phyloP scores from a whole-genome alignment of 2,329 filamentous ascomycete species.

The Xylariaceae sp. region DNA sequence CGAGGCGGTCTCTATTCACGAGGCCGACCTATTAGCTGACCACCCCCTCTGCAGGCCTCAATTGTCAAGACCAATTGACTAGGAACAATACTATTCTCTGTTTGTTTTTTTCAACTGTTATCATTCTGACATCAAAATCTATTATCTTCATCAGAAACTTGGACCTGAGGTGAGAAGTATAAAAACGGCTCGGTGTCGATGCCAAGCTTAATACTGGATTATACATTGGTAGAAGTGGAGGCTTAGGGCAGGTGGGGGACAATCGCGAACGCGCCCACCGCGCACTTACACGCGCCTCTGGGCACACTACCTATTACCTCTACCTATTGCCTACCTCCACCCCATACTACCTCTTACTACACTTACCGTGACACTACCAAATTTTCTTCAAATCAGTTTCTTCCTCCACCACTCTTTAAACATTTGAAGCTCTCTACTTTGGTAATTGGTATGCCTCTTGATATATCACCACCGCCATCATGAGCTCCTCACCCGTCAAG shows the following conservation, averaged over 20 bases:
- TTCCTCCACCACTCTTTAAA: neutral
- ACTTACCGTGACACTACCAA: constrained; percentile 18
- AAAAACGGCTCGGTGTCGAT: constrained; percentile 1
- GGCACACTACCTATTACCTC: neutral
- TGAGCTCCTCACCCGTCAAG: constrained; percentile 28
- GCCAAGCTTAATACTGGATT: constrained; percentile 1
- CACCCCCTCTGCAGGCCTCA: no score
- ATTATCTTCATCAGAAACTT: no score
- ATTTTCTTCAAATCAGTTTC: constrained; percentile 13
- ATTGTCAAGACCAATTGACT: no score
- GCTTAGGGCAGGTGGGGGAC: constrained; percentile 14
- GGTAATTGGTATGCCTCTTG: constrained; percentile 27
- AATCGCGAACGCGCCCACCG: constrained; percentile 18
- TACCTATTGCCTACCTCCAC: neutral
- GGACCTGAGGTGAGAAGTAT: no score
- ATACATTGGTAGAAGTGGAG: neutral
- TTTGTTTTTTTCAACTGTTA: no score
- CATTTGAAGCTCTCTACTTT: neutral
- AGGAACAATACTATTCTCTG: no score
- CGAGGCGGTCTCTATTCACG: no score
- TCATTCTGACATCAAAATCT: no score
- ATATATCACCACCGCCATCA: constrained; percentile 17
- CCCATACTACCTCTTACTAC: neutral
- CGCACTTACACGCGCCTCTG: constrained; percentile 19
- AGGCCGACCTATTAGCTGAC: no score